Evolutionary conservation across 352 stramenopile species (phyloP), one percentile per base, ranked within the genome.

Genomic region (Globisporangium heterothallicum): DNA sequence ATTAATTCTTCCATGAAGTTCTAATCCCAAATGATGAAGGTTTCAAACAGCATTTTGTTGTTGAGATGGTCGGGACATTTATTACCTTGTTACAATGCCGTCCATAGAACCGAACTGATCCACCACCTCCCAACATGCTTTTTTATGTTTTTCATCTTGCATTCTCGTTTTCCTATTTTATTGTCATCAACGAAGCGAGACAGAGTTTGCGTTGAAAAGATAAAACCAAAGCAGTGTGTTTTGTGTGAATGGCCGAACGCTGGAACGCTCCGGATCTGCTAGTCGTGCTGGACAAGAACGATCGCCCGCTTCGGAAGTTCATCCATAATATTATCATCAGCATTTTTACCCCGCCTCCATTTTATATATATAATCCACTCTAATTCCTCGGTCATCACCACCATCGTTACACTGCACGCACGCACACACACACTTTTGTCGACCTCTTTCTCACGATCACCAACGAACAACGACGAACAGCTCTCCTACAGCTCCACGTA

Each of bases 1-100:
- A n/a, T n/a, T n/a, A n/a, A n/a, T 67, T 64, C 59, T 71, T 67
- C 59, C 59, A 60, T 58, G 56, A 66, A 71, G 63, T 71, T 71
- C 63, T 71, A 58, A 71, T 71, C 63, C 63, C 63, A 67, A 62
- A 67, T 64, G 63, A 71, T 67, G 58, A 67, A 61, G 49, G 63
- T 66, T 68, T 66, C 34, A 56, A 61, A 59, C 61, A 69, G 45
- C 53, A 22, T n/a, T 49, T 35, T 48, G 19, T 69, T 42, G 61
- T 58, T 66, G 63, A 71, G 21, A 71, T 71, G 63, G 63, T 71
- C 58, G 63, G 63, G 53, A 58, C 58, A 52, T 48, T 53, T 32
- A 53, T 61, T 71, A 68, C 63, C 63, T 71, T 71, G 63, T 71
- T 71, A 71, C 27, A 49, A 49, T 9, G 43, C 27, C 18, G 26